phyloP scores from a whole-genome alignment of 495 filamentous ascomycete species.

The Tuber umbilicatum region DNA sequence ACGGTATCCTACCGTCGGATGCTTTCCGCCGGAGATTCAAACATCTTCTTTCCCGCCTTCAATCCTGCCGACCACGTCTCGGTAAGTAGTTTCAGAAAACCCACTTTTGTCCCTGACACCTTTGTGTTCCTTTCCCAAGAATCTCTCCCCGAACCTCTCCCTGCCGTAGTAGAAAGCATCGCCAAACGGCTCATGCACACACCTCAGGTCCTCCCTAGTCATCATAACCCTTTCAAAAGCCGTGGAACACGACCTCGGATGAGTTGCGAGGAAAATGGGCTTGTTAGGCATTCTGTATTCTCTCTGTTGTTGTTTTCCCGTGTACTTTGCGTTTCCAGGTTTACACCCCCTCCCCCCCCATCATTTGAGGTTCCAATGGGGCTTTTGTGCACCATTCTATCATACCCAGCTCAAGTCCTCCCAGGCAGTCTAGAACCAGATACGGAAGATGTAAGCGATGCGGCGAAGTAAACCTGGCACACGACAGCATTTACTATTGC shows the following conservation, averaged over 20 bases:
- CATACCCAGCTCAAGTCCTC: not conserved
- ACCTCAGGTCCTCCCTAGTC: conserved; percentile 75
- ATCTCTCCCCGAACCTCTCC: conserved; percentile 72
- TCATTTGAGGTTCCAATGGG: not conserved
- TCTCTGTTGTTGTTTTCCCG: not conserved
- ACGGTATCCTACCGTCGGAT: conserved; percentile 1
- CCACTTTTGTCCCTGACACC: conserved; percentile 62
- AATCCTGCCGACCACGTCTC: conserved; percentile 65
- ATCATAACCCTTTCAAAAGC: conserved; percentile 98
- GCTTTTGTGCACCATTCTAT: not conserved
- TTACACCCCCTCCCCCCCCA: not conserved
- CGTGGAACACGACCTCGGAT: conserved; percentile 88
- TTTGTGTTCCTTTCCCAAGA: conserved; percentile 57
- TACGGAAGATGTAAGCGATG: not conserved
- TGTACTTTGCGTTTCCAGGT: not conserved
- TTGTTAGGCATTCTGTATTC: conserved; percentile 42
- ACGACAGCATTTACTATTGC: not conserved
- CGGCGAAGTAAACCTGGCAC: not conserved
- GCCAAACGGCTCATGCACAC: conserved; percentile 91
- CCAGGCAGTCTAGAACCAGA: not conserved
- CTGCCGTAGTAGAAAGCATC: conserved; percentile 95
- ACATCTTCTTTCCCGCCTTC: conserved; percentile 61
- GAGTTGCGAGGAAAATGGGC: conserved; percentile 86
- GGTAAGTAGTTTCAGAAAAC: conserved; percentile 68
- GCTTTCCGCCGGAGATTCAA: conserved; percentile 40